A percentile compares a stretch with the other conserved stretches of the same genome.
These are phyloP conservation scores for Saturnispora zaruensis DNA, from an alignment of 805 yeast genomes.

Conservation along the genomic window DNA sequence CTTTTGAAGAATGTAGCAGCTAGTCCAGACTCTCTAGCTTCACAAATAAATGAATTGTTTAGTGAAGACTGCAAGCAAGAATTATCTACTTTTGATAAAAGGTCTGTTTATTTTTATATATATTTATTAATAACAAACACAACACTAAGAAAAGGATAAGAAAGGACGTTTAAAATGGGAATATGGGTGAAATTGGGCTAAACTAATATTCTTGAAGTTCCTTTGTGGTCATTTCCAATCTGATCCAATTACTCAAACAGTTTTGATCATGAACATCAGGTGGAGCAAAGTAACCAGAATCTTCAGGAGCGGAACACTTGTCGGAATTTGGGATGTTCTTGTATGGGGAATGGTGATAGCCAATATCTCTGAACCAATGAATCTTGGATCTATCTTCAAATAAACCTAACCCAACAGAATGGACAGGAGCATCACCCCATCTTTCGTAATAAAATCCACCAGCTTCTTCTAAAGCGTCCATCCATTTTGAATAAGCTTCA, in stretches of 20 bases:
- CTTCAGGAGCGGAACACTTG: constrained; percentile 34
- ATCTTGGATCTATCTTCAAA: constrained; percentile 63
- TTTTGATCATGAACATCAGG: constrained; percentile 28
- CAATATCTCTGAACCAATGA: constrained; percentile 85
- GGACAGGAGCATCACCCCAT: constrained; percentile 94
- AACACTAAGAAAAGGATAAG: not conserved
- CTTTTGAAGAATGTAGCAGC: too few species aligned
- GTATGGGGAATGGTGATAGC: constrained; percentile 69
- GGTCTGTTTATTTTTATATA: not conserved
- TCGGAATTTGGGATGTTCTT: constrained; percentile 67
- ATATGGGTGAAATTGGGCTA: not conserved
- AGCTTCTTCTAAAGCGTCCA: constrained; percentile 54
- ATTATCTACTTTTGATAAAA: too few species aligned
- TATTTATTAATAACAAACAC: not conserved
- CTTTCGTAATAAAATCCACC: constrained; percentile 86
- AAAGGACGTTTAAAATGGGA: not conserved
- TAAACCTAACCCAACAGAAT: constrained; percentile 62
- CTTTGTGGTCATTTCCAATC: constrained; percentile 30
- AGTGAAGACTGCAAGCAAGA: too few species aligned
- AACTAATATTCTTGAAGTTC: constrained; percentile 26
- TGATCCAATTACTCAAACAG: constrained; percentile 30
- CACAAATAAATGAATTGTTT: too few species aligned
- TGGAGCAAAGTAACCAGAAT: constrained; percentile 29
- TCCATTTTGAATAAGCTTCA: constrained; percentile 61
- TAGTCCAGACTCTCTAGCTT: too few species aligned